These are phyloP conservation scores for Pseudogymnoascus sp. DNA, from an alignment of 2,329 filamentous ascomycete genomes.

Conservation along the genomic window DNA sequence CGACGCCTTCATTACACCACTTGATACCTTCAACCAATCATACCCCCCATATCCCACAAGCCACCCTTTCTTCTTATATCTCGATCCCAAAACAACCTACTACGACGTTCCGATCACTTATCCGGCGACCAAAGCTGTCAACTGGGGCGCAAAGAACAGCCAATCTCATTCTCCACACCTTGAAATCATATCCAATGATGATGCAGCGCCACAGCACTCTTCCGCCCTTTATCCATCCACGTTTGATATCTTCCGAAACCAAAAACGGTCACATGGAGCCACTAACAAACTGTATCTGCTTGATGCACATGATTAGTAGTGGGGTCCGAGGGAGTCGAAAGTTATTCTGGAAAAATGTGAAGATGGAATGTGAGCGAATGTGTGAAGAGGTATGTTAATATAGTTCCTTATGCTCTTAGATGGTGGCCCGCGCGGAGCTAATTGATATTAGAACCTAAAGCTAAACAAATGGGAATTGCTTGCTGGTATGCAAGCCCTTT, in stretches of 20 bases:
- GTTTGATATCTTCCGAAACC: slow-evolving; percentile 21
- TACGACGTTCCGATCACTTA: slow-evolving; percentile 24
- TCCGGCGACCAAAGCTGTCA: slow-evolving; percentile 22
- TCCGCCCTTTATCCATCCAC: slow-evolving; percentile 37
- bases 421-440: slow-evolving; percentile 8
- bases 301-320: slow-evolving; percentile 34
- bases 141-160: slow-evolving; percentile 28
- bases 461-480: slow-evolving; percentile 33
- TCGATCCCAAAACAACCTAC: slow-evolving; percentile 25
- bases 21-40: slow-evolving; percentile 15
- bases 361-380: slow-evolving; percentile 35
- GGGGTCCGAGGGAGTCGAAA: slow-evolving; percentile 30
- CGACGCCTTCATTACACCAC: slow-evolving; percentile 17
- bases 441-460: slow-evolving; percentile 23
- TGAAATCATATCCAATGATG: slow-evolving; percentile 36
- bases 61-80: slow-evolving; percentile 14
- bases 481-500: slow-evolving; percentile 36
- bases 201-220: slow-evolving; percentile 32
- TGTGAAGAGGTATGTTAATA: slow-evolving; percentile 28
- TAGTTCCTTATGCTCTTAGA: slow-evolving; percentile 6
- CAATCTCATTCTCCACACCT: slow-evolving; percentile 32
- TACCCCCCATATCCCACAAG: slow-evolving; percentile 16
- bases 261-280: slow-evolving; percentile 29
- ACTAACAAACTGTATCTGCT: slow-evolving; percentile 34
- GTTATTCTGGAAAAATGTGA: slow-evolving; percentile 38